phyloP scores from a whole-genome alignment of 768 basidiomycete species.

The Hysterangium stoloniferum region DNA sequence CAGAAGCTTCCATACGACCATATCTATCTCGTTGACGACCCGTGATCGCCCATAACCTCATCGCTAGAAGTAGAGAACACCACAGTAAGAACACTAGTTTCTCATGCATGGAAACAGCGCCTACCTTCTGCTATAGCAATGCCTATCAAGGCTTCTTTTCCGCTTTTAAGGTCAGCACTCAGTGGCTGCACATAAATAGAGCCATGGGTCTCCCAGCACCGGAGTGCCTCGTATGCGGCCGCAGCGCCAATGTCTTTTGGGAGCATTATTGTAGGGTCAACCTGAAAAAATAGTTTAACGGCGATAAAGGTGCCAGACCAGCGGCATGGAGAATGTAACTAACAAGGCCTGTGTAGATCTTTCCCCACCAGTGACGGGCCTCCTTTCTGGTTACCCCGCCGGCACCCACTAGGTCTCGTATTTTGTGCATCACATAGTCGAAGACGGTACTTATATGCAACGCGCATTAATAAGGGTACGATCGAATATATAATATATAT shows the following conservation, averaged over 20 bases:
- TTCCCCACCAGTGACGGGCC: constrained; percentile 57
- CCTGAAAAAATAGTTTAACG: constrained; percentile 26
- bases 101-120: not conserved
- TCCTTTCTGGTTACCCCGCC: constrained; percentile 43
- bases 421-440: constrained; percentile 28
- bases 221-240: constrained; percentile 70
- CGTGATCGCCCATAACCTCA: constrained; percentile 47
- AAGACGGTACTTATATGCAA: constrained; percentile 24
- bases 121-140: constrained; percentile 68
- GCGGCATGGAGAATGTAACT: constrained; percentile 15
- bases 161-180: constrained; percentile 48
- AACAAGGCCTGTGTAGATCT: constrained; percentile 57
- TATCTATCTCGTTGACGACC: constrained; percentile 37
- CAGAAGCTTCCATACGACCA: constrained; percentile 44
- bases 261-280: constrained; percentile 41
- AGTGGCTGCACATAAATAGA: constrained; percentile 43
- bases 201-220: constrained; percentile 54
- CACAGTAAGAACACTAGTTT: not conserved
- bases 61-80: constrained; percentile 35
- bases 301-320: constrained; percentile 1
- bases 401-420: constrained; percentile 15
- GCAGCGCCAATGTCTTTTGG: constrained; percentile 66
- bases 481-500: not conserved
- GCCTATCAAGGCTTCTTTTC: constrained; percentile 58
- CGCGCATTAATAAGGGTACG: not conserved